Conservation (phyloP, 2,329 filamentous ascomycete species). For the Xylaria sp. region DNA sequence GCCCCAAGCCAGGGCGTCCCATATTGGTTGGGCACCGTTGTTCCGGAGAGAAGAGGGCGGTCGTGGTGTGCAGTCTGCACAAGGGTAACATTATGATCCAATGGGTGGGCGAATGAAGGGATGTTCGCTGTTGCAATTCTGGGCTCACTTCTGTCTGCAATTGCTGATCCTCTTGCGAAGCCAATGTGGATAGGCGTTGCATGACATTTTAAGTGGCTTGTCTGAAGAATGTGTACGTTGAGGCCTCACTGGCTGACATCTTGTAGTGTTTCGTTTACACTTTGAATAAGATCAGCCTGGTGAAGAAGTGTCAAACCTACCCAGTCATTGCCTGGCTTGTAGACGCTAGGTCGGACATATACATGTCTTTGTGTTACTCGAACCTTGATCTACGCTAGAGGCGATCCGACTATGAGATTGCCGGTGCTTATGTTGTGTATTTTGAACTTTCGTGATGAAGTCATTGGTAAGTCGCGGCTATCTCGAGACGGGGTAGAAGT, state of each 20-base stretch:
- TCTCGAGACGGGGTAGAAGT: not conserved
- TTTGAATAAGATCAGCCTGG: not conserved
- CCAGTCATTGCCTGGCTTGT: no score
- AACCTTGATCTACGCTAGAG: slow-evolving; percentile 16
- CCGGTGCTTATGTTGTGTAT: slow-evolving; percentile 9
- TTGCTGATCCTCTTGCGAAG: slow-evolving; percentile 4
- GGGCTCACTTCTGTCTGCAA: not conserved
- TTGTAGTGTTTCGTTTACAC: not conserved
- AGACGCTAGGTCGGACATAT: not conserved
- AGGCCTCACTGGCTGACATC: not conserved
- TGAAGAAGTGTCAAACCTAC: not conserved
- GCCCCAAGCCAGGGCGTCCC: not conserved
- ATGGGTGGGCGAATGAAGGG: not conserved
- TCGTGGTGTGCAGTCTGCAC: slow-evolving; percentile 6
- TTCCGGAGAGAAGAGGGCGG: slow-evolving; percentile 18
- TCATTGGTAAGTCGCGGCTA: not conserved
- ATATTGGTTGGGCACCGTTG: slow-evolving; percentile 8
- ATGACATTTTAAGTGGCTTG: not conserved
- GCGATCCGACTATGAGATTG: slow-evolving; percentile 6
- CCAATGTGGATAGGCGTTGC: not conserved
- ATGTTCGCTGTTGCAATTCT: not conserved
- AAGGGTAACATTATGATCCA: slow-evolving; percentile 1
- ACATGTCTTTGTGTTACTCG: slow-evolving; percentile 2
- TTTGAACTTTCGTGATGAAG: not conserved
- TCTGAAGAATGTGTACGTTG: not conserved